These are phyloP conservation scores for Calophaca sinica DNA, from an alignment of 306 rosid species.

Conservation along the genomic window DNA sequence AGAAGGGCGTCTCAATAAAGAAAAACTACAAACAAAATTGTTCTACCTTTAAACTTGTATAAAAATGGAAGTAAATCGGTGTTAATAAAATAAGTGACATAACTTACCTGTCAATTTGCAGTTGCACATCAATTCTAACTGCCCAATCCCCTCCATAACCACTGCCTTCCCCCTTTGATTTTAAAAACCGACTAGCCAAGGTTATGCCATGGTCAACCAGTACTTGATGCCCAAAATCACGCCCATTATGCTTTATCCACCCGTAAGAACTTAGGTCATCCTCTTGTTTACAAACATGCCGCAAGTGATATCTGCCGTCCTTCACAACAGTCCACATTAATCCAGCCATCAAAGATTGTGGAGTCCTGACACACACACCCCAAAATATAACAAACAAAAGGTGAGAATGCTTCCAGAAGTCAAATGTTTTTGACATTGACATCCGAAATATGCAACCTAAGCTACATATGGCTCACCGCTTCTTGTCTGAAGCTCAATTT, in stretches of 20 bases:
- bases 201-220: constrained; percentile 78
- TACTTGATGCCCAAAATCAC: constrained; percentile 82
- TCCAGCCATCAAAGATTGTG: constrained; percentile 88
- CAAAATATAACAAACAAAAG: background rate
- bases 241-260: constrained; percentile 89
- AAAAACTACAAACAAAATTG: constrained; percentile 24
- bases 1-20: background rate
- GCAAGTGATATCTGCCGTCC: constrained; percentile 61
- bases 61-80: background rate
- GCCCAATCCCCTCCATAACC: constrained; percentile 99
- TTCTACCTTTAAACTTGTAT: constrained; percentile 6
- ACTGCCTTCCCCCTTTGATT: constrained; percentile 71
- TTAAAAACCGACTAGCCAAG: constrained; percentile 77
- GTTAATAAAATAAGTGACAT: constrained; percentile 25
- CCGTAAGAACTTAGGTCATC: constrained; percentile 84
- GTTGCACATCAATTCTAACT: constrained; percentile 65
- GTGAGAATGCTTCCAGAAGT: constrained; percentile 37
- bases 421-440: background rate
- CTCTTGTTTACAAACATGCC: constrained; percentile 73
- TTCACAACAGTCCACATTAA: constrained; percentile 91
- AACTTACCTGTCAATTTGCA: constrained; percentile 62
- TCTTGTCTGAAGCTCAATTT: background rate
- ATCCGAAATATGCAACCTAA: constrained; percentile 16
- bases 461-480: constrained; percentile 3
- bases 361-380: constrained; percentile 66